Conservation (phyloP, 108 stramenopile genomes). For the Pelagomonas calceolata region DNA sequence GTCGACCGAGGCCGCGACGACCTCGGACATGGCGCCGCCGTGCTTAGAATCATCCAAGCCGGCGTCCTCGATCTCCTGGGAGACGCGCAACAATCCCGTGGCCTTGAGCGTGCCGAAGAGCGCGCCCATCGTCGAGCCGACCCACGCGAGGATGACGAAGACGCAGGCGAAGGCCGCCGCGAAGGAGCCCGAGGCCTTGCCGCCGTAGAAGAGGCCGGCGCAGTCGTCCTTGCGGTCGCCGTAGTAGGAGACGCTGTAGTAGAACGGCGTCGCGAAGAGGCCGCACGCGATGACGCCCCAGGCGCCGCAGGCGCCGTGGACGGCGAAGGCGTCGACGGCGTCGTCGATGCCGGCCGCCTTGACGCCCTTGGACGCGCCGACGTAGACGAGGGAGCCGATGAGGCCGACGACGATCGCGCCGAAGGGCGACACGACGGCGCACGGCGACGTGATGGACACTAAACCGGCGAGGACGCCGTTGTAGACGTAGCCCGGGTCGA, state of each 20-base stretch:
- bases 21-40: constrained; percentile 14
- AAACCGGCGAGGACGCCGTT: constrained; percentile 36
- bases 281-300: constrained; percentile 76
- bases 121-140: background rate
- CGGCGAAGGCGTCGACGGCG: constrained; percentile 82
- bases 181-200: constrained; percentile 15
- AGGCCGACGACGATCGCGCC: constrained; percentile 67
- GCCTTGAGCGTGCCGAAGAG: constrained; percentile 17
- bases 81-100: constrained; percentile 13
- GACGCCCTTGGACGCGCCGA: constrained; percentile 41
- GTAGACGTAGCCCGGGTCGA: constrained; percentile 11
- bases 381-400: constrained; percentile 62
- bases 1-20: no score
- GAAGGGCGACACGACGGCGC: constrained; percentile 64
- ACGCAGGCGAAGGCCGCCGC: constrained; percentile 28
- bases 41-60: constrained; percentile 40
- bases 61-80: constrained; percentile 19
- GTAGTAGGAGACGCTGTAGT: constrained; percentile 20
- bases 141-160: constrained; percentile 27
- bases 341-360: constrained; percentile 67
- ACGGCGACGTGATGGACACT: constrained; percentile 64
- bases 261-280: constrained; percentile 45
- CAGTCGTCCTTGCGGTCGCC: constrained; percentile 11
- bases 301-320: constrained; percentile 62
- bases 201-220: constrained; percentile 31